A percentile compares a stretch with the other conserved stretches of the same genome.
These are phyloP conservation scores for Auricularia sp. DNA, from an alignment of 768 basidiomycete genomes.

Conservation along the genomic window DNA sequence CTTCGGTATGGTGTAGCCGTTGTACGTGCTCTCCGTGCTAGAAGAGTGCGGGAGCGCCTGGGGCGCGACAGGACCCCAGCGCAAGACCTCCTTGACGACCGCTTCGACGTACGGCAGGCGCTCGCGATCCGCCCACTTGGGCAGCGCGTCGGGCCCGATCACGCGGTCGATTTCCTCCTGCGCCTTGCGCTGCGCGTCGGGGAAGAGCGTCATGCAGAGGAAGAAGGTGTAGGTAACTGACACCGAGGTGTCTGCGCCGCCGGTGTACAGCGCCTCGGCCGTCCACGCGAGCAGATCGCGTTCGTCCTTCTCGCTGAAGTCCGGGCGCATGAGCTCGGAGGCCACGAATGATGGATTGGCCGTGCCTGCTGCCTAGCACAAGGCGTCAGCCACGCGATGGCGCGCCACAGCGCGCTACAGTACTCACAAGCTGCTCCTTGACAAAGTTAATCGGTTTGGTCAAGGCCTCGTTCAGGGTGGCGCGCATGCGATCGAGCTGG, in stretches of 20 bases:
- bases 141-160: constrained; percentile 8
- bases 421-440: neutral
- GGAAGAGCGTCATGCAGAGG: constrained; percentile 19
- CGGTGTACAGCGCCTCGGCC: neutral
- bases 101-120: constrained; percentile 15
- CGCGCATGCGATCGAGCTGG: neutral
- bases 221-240: constrained; percentile 11
- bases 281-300: neutral
- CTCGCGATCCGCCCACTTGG: neutral
- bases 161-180: constrained; percentile 19
- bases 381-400: neutral
- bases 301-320: neutral
- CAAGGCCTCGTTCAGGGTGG: neutral
- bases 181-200: constrained; percentile 17
- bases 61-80: constrained; percentile 14
- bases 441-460: neutral
- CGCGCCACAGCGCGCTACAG: neutral
- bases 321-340: neutral
- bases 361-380: neutral
- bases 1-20: constrained; percentile 11
- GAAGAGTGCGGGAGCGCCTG: neutral
- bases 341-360: neutral
- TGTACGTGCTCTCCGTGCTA: neutral
- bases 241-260: neutral
- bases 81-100: constrained; percentile 11